Conservation (phyloP, 2,329 filamentous ascomycete species). For the Boeremia lycopersici region DNA sequence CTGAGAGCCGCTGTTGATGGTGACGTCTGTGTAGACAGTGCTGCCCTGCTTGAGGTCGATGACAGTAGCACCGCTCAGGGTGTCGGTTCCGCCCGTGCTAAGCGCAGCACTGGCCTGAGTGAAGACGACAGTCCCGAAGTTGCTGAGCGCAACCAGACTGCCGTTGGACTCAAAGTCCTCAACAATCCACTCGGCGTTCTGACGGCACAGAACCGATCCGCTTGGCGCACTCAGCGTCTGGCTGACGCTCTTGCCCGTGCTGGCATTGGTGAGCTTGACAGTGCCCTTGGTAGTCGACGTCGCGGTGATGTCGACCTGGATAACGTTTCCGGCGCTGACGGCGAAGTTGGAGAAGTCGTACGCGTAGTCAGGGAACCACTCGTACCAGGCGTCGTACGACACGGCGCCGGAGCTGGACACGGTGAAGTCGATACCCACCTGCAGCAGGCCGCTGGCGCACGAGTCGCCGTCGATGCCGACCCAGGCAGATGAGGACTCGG, state of each 20-base stretch:
- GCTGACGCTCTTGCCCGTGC: conserved; percentile 58
- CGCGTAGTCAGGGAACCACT: conserved; percentile 65
- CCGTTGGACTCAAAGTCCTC: conserved; percentile 57
- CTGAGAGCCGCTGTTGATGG: conserved; percentile 15
- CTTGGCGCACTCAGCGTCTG: conserved; percentile 52
- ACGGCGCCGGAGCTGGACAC: conserved; percentile 40
- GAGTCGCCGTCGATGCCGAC: conserved; percentile 68
- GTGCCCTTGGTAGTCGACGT: conserved; percentile 52
- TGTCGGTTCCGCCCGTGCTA: conserved; percentile 32
- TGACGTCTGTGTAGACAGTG: conserved; percentile 29
- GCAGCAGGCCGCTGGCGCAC: conserved; percentile 59
- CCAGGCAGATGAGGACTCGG: conserved; percentile 61
- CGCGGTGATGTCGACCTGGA: conserved; percentile 50
- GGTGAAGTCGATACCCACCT: conserved; percentile 64
- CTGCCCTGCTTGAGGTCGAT: conserved; percentile 55
- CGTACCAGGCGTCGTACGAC: conserved; percentile 64
- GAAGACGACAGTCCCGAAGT: conserved; percentile 58
- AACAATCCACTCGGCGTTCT: conserved; percentile 68
- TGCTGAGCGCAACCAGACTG: conserved; percentile 52
- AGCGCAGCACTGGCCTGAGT: conserved; percentile 47
- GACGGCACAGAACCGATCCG: conserved; percentile 16
- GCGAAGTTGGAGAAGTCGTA: conserved; percentile 58
- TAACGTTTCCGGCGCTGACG: conserved; percentile 54
- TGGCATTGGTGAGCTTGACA: conserved; percentile 59
- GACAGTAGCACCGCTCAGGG: conserved; percentile 49